Conservation (phyloP, 768 basidiomycete species). For the Podaxis sp. region DNA sequence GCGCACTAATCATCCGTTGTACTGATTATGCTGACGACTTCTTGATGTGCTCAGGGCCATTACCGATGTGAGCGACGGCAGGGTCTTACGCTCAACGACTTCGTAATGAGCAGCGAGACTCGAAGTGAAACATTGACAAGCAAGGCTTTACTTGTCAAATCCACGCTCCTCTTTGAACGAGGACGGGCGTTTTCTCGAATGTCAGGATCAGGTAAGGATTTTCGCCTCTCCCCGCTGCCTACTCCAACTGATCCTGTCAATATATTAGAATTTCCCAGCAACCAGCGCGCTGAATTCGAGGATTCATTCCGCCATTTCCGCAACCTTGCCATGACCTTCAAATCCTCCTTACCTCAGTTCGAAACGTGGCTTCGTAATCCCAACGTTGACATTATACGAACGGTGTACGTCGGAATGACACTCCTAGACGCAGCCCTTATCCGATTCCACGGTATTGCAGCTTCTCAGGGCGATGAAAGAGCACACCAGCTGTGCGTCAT, state of each 20-base stretch:
- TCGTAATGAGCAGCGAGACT: background rate
- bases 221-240: background rate
- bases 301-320: background rate
- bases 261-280: constrained; percentile 1
- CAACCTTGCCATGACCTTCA: background rate
- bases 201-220: background rate
- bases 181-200: background rate
- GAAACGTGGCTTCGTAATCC: constrained; percentile 10
- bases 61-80: constrained; percentile 2
- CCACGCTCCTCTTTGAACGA: constrained; percentile 8
- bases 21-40: background rate
- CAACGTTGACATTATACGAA: constrained; percentile 8
- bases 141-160: constrained; percentile 7
- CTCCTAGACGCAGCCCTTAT: constrained; percentile 11
- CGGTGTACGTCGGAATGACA: constrained; percentile 2
- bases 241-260: background rate
- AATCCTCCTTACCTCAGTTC: constrained; percentile 9
- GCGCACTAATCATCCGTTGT: background rate
- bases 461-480: constrained; percentile 5
- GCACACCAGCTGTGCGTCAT: constrained; percentile 1
- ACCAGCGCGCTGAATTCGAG: background rate
- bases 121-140: background rate
- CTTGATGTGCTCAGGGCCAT: background rate
- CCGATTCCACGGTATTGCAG: background rate
- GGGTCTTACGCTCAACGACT: background rate